phyloP scores from a whole-genome alignment of 805 yeast species.

The Candida boidinii region DNA sequence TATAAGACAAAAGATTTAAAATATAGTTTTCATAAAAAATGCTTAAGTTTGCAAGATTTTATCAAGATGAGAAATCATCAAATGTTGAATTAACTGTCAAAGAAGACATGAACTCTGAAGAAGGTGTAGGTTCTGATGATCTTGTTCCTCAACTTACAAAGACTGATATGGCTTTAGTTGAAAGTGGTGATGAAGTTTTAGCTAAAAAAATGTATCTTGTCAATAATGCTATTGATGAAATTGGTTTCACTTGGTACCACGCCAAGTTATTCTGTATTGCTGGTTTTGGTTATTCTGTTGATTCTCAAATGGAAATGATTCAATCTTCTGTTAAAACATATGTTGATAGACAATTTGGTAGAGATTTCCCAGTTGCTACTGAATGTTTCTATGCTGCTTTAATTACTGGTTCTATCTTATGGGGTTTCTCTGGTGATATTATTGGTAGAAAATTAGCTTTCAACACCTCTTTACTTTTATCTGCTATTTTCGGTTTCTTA shows the following conservation, averaged over 20 bases:
- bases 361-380: conserved; percentile 29
- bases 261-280: conserved; percentile 34
- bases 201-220: conserved; percentile 29
- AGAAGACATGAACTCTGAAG: no score
- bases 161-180: conserved; percentile 13
- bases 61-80: not conserved
- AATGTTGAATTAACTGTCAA: not conserved
- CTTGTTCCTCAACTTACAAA: conserved; percentile 6
- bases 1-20: not conserved
- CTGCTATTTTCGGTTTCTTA: conserved; percentile 37
- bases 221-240: conserved; percentile 42
- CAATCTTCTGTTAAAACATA: conserved; percentile 34
- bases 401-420: conserved; percentile 39
- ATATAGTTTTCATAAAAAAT: not conserved
- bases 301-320: conserved; percentile 33
- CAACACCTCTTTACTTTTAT: conserved; percentile 34
- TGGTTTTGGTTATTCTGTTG: conserved; percentile 43
- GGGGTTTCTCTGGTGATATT: conserved; percentile 45
- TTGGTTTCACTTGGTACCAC: conserved; percentile 46
- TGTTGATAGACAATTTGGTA: conserved; percentile 33
- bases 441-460: conserved; percentile 44
- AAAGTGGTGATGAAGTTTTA: conserved; percentile 22
- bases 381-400: conserved; percentile 38
- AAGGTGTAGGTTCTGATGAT: no score
- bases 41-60: not conserved